Evolutionary conservation across 2,329 filamentous ascomycete genomes (phyloP), one percentile per base, ranked within the genome.

Genomic region (Alternaria sp.): DNA sequence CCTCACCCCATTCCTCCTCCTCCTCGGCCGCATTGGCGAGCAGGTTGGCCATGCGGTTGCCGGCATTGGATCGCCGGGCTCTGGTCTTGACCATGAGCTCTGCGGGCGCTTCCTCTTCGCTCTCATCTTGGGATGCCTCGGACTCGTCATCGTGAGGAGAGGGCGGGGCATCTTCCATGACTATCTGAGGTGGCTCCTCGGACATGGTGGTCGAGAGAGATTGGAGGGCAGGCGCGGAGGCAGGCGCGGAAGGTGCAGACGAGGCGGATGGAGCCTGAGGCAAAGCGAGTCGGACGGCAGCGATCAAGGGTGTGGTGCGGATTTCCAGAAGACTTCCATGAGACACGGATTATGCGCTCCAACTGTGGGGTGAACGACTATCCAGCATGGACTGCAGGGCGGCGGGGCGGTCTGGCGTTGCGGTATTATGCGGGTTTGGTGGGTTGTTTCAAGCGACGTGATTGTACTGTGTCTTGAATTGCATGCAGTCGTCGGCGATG

Each of bases 31-130:
- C 38, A 7, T 41, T 41, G 38, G 38, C 38, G 18, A 41, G 38
- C 38, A 41, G 38, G 9, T 41, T 41, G 18, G 38, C 38, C 38
- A 41, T 41, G 38, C 38, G 38, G 18, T 41, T 41, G 38, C 38
- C 38, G 10, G 38, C 38, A 22, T 81, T 81, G 60, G 77, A 66
- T 64, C 79, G 74, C 36, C 77, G 64, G 25, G 73, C 68, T 54
- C 79, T 74, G 59, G 78, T 73, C 48, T 74, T 74, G 54, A 79
- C 79, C 78, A 80, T 79, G 60, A 78, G 71, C 53, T 76, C 74
- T 45, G 65, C 62, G 8, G 75, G 72, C 41, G 69, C 61, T 34
- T 76, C 73, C n/a, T 66, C 36, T 25, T 75, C 76, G 57, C 69
- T 72, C 25, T 74, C 73, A 38, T 67, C 63, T 14, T 68, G 71